Conservation (phyloP, 257 asterid species). For the Rhazya stricta region DNA sequence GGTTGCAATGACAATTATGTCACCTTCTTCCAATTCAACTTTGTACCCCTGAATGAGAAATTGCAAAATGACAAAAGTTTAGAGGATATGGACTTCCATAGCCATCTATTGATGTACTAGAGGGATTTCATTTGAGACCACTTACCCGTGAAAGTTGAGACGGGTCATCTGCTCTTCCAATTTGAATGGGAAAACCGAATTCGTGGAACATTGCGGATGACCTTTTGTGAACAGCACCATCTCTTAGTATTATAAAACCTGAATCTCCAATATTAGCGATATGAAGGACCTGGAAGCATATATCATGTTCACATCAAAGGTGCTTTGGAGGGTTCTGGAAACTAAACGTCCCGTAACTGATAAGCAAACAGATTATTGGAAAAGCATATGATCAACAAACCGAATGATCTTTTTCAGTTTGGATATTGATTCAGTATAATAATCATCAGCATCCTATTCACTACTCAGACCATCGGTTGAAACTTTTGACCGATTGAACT, state of each 20-base stretch:
- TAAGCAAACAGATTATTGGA: background rate
- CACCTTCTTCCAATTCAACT: conserved; percentile 64
- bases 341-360: background rate
- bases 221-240: conserved; percentile 50
- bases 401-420: background rate
- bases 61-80: background rate
- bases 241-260: conserved; percentile 60
- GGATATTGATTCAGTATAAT: background rate
- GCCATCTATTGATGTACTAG: background rate
- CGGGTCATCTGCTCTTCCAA: conserved; percentile 53
- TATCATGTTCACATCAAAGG: background rate
- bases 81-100: background rate
- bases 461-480: no score
- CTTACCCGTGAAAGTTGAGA: conserved; percentile 66
- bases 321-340: background rate
- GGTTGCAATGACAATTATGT: conserved; percentile 56
- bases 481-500: no score
- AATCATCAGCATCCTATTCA: background rate
- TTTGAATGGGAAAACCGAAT: conserved; percentile 61
- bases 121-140: background rate
- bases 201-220: conserved; percentile 67
- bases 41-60: conserved; percentile 46
- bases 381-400: background rate
- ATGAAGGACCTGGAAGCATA: conserved; percentile 50
- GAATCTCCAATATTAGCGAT: conserved; percentile 86